Percentiles rank a stretch among this genome's conserved stretches.
Evolutionary conservation across 2,329 filamentous ascomycete species (phyloP).

Genomic region (Lachnellula cervina): DNA sequence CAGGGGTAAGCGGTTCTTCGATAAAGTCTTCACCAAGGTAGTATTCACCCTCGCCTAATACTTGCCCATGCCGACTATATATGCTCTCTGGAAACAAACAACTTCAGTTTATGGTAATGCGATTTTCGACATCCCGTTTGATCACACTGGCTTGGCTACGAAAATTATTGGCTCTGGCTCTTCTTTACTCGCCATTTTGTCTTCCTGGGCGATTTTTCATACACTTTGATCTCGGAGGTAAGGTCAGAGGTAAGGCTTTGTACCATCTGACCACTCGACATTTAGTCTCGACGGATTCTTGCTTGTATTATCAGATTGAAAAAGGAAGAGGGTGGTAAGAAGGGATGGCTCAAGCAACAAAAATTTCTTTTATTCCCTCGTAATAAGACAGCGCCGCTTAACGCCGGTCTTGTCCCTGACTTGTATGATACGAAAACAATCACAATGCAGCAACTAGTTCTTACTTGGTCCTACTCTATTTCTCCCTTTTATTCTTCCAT

Average conservation of each 20-base stretch:
- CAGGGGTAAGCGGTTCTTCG: constrained; percentile 35
- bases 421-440: constrained; percentile 32
- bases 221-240: constrained; percentile 38
- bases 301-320: constrained; percentile 28
- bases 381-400: constrained; percentile 29
- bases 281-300: constrained; percentile 21
- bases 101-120: background rate
- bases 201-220: background rate
- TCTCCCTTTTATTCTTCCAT: constrained; percentile 37
- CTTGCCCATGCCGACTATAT: background rate
- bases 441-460: constrained; percentile 11
- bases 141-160: background rate
- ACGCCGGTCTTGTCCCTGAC: constrained; percentile 28
- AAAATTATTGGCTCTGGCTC: background rate
- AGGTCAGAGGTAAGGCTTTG: constrained; percentile 50
- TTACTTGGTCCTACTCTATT: background rate
- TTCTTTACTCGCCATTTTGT: background rate
- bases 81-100: background rate
- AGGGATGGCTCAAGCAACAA: constrained; percentile 23
- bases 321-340: constrained; percentile 25
- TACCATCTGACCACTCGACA: constrained; percentile 28
- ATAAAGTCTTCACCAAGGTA: constrained; percentile 30
- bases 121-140: background rate
- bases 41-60: constrained; percentile 22
- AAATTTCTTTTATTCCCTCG: constrained; percentile 27